Conservation (phyloP, 495 filamentous ascomycete genomes). For the Xeromyces bisporus region DNA sequence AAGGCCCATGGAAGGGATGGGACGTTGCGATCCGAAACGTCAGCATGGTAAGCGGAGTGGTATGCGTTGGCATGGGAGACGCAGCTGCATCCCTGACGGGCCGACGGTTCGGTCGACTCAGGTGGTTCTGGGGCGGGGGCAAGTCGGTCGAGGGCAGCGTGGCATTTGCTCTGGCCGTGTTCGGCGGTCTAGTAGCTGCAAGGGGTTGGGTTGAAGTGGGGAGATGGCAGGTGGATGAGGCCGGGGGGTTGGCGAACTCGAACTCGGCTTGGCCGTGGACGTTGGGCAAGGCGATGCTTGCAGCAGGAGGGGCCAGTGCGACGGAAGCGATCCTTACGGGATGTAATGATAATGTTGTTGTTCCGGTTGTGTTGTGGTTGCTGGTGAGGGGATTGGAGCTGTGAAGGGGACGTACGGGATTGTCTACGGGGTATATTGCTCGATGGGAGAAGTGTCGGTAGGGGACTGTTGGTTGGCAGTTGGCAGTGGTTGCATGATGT, state of each 20-base stretch:
- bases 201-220: conserved; percentile 60
- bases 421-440: neutral
- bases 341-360: conserved; percentile 96
- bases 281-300: conserved; percentile 42
- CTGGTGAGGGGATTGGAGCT: conserved; percentile 56
- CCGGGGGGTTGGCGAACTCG: conserved; percentile 10
- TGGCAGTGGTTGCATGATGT: too few relatives aligned
- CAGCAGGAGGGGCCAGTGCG: conserved; percentile 67
- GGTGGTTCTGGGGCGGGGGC: conserved; percentile 94
- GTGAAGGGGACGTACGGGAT: too few relatives aligned
- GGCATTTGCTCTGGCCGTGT: conserved; percentile 72
- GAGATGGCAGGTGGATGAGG: conserved; percentile 39
- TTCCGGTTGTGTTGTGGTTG: conserved; percentile 87
- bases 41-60: conserved; percentile 74
- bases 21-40: conserved; percentile 52
- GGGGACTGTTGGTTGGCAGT: too few relatives aligned
- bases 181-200: conserved; percentile 50
- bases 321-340: conserved; percentile 92
- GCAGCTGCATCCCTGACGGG: conserved; percentile 88
- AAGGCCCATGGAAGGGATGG: conserved; percentile 48
- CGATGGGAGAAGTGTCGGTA: too few relatives aligned
- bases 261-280: conserved; percentile 22
- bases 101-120: conserved; percentile 64
- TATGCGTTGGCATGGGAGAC: conserved; percentile 92
- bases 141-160: conserved; percentile 86